Conservation (phyloP, 768 basidiomycete species). For the Suillus weaverae region DNA sequence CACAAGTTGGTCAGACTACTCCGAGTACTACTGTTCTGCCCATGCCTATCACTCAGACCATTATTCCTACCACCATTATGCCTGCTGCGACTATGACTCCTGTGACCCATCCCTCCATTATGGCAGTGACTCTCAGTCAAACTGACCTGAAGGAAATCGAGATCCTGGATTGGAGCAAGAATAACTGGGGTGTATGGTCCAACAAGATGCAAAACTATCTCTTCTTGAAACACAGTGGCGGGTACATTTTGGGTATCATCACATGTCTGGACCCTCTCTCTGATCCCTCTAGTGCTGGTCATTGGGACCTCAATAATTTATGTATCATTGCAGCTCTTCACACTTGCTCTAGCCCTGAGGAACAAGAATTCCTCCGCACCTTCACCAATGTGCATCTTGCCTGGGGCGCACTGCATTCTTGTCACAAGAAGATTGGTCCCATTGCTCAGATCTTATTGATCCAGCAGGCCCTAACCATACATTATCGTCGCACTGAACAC, state of each 20-base stretch:
- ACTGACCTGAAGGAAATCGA: no score
- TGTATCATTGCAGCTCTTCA: constrained; percentile 8
- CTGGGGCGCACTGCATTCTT: constrained; percentile 11
- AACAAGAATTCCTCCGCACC: neutral
- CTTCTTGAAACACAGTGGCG: neutral
- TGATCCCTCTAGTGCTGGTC: neutral
- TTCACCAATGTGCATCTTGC: constrained; percentile 2
- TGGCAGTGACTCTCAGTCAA: no score
- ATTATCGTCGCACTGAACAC: constrained; percentile 1
- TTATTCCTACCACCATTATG: no score
- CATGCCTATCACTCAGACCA: no score
- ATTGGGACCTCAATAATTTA: constrained; percentile 11
- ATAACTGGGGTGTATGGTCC: constrained; percentile 5
- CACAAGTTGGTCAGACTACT: no score
- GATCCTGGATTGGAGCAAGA: neutral
- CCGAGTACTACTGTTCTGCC: no score
- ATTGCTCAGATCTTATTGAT: constrained; percentile 11
- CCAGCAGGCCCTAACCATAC: constrained; percentile 2
- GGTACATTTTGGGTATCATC: neutral
- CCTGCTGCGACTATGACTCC: no score
- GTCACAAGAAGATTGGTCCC: constrained; percentile 18
- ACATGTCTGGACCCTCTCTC: neutral
- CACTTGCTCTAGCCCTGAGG: neutral
- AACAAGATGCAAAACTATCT: neutral
- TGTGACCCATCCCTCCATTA: no score